Evolutionary conservation across 352 stramenopile species (phyloP).

Genomic region (Globisporangium iwayamae): DNA sequence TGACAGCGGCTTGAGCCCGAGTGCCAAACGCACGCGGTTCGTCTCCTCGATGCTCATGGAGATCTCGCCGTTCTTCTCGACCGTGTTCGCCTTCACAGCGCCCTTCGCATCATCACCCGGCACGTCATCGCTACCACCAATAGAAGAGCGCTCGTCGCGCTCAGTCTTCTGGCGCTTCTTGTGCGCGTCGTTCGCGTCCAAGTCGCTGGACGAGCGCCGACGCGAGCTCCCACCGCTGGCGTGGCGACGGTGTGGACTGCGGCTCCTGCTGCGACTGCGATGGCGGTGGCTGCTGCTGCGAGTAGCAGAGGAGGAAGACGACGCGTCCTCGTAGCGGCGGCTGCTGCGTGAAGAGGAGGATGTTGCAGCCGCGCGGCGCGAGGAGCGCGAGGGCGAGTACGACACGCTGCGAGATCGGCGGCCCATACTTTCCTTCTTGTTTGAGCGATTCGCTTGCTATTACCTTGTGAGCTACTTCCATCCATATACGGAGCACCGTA

Average conservation of each 20-base stretch:
- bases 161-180: constrained; percentile 3
- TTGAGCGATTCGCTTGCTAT: too few species aligned
- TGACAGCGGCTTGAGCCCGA: constrained; percentile 74
- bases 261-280: constrained; percentile 19
- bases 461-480: too few species aligned
- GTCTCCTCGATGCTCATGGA: constrained; percentile 83
- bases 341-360: constrained; percentile 11
- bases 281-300: background rate
- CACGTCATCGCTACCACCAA: background rate
- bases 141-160: background rate
- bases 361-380: constrained; percentile 14
- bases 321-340: constrained; percentile 20
- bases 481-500: too few species aligned
- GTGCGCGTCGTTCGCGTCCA: constrained; percentile 10
- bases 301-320: background rate
- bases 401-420: constrained; percentile 24
- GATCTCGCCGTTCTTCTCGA: constrained; percentile 77
- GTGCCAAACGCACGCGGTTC: constrained; percentile 61
- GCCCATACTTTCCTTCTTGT: constrained; percentile 8
- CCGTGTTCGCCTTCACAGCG: constrained; percentile 21
- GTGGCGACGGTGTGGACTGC: constrained; percentile 16
- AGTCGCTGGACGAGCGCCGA: constrained; percentile 12
- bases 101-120: background rate
- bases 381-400: constrained; percentile 26
- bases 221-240: background rate